Evolutionary conservation across 352 stramenopile species (phyloP), one percentile per base, ranked within the genome.

Genomic region (Globisporangium perplexum): DNA sequence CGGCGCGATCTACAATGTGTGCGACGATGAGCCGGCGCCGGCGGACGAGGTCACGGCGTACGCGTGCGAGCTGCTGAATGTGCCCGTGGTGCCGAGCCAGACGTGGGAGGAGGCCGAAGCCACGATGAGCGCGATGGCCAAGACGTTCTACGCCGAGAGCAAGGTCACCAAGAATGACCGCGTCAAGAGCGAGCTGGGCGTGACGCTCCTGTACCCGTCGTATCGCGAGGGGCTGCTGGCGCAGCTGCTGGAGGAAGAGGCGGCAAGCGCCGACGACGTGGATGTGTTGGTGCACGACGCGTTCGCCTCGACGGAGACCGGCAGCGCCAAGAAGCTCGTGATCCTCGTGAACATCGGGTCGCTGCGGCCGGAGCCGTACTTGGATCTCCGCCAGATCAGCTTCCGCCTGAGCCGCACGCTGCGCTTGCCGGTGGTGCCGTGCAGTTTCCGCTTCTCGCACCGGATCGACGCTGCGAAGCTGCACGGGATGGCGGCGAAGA

Each of bases 1-100:
- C 5, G 75, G 80, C 17, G 74, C 68, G 3, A 73, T 96, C 52
- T 96, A 94, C 71, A 97, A 97, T 52, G 69, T 97, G 20, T 90
- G 79, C 11, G 90, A 97, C 62, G 83, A 96, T 54, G 77, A 90
- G 51, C 90, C 90, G 2, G 85, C 87, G 11, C 87, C 83, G 2
- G 72, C 80, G 0, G 78, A 96, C 45, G 60, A 83, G 52, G 87
- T 96, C 14, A 88, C 73, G 11, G 77, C 81, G 1, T 95, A 82
- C 55, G 83, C 80, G 7, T 91, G 81, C 54, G 74, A 90, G 50
- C 53, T 96, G 15, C 50, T 95, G 50, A 69, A 69, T 0, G 49
- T 89, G 10, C 51, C 69, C 0, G 69, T 89, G 10, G 58, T 72
- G 47, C 66, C 71, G 0, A 71, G 71, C 51, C 72, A 79, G 47